phyloP scores from a whole-genome alignment of 2,329 filamentous ascomycete genomes.

The Exophiala aquamarina region DNA sequence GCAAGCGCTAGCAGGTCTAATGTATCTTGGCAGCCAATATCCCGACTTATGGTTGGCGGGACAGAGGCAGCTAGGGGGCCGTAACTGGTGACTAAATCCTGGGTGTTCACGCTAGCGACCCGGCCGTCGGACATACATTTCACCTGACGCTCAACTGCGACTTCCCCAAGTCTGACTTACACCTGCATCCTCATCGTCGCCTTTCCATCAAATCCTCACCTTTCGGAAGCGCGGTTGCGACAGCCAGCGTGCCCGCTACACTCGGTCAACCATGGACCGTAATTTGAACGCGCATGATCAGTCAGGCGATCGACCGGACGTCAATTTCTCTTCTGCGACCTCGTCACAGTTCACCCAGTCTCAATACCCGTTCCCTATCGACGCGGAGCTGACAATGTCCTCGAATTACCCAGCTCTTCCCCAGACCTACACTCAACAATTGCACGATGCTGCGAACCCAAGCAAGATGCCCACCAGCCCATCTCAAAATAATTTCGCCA shows the following conservation, averaged over 20 bases:
- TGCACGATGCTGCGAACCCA: slow-evolving; percentile 11
- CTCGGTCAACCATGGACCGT: slow-evolving; percentile 16
- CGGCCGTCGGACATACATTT: not conserved
- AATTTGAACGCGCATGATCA: slow-evolving; percentile 17
- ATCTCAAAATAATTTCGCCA: slow-evolving; percentile 5
- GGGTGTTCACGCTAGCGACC: no score
- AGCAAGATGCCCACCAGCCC: slow-evolving; percentile 4
- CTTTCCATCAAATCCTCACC: slow-evolving; percentile 5
- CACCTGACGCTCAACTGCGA: slow-evolving; percentile 1
- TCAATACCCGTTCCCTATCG: slow-evolving; percentile 17
- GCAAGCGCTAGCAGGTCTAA: no score
- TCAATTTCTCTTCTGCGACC: slow-evolving; percentile 10
- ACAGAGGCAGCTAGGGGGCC: no score
- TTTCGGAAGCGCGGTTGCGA: slow-evolving; percentile 21
- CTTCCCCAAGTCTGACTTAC: slow-evolving; percentile 4
- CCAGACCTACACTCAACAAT: slow-evolving; percentile 10
- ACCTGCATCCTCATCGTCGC: slow-evolving; percentile 3
- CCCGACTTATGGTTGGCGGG: no score
- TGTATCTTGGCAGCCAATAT: no score
- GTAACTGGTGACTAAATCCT: no score
- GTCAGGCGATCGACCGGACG: slow-evolving; percentile 15
- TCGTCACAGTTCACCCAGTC: slow-evolving; percentile 17
- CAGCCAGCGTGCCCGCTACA: slow-evolving; percentile 1
- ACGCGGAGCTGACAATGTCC: slow-evolving; percentile 20
- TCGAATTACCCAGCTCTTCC: slow-evolving; percentile 15